Percentiles rank a stretch among this genome's conserved stretches.
Evolutionary conservation across 345 rosid genomes (phyloP).

Genomic region (Psidium guajava): DNA sequence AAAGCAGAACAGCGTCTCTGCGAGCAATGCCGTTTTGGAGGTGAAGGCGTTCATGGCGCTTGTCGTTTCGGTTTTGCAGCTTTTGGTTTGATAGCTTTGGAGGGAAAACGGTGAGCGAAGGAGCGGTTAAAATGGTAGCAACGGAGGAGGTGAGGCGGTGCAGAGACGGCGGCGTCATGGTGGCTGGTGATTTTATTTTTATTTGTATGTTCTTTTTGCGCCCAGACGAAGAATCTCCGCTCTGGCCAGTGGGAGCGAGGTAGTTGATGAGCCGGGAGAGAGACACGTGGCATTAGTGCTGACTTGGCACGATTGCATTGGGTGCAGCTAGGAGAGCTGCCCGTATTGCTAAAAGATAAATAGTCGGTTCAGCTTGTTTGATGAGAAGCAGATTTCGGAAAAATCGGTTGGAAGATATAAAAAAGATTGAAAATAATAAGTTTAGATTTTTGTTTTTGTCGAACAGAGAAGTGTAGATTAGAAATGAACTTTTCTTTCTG

Average conservation of each 20-base stretch:
- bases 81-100: slow-evolving; percentile 15
- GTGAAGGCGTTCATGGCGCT: background rate
- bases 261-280: background rate
- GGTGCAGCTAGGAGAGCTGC: background rate
- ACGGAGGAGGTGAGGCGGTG: slow-evolving; percentile 16
- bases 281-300: background rate
- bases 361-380: background rate
- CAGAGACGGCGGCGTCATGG: slow-evolving; percentile 16
- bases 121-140: slow-evolving; percentile 3
- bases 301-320: background rate
- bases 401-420: background rate
- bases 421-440: background rate
- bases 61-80: background rate
- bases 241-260: background rate
- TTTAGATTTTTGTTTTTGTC: background rate
- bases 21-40: slow-evolving; percentile 24
- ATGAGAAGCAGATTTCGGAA: background rate
- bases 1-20: slow-evolving; percentile 34
- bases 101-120: slow-evolving; percentile 3
- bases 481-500: background rate
- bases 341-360: background rate
- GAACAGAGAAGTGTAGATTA: background rate
- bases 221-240: background rate
- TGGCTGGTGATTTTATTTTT: background rate
- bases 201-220: background rate